Evolutionary conservation across 169 alveolate genomes (phyloP).

Genomic region (Plasmodium ovale): DNA sequence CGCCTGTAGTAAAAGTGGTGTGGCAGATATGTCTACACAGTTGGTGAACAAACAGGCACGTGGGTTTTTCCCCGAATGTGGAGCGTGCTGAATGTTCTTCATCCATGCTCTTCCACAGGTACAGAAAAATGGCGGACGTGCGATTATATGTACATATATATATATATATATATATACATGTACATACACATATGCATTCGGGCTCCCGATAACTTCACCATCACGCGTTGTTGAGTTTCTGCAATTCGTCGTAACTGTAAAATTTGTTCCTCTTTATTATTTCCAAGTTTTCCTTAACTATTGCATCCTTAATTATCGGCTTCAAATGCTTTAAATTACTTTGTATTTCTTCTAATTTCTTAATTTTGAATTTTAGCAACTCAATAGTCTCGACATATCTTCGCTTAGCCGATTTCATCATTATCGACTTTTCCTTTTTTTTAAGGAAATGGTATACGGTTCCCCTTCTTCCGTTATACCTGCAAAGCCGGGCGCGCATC

Average conservation of each 20-base stretch:
- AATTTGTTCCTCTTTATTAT: constrained; percentile 21
- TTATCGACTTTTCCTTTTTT: constrained; percentile 9
- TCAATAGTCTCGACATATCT: constrained; percentile 30
- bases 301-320: constrained; percentile 12
- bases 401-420: constrained; percentile 31
- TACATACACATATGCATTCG: not conserved
- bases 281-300: constrained; percentile 23
- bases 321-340: constrained; percentile 1
- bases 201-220: not conserved
- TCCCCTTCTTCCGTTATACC: constrained; percentile 51
- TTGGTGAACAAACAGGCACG: too few relatives aligned
- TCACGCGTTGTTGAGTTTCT: not conserved
- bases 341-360: constrained; percentile 5
- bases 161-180: too few relatives aligned
- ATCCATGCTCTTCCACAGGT: not conserved
- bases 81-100: not conserved
- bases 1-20: too few relatives aligned
- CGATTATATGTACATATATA: not conserved
- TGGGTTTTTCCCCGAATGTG: not conserved
- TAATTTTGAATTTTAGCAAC: constrained; percentile 16
- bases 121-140: not conserved
- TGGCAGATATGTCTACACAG: too few relatives aligned
- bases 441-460: constrained; percentile 58
- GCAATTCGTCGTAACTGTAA: constrained; percentile 65
- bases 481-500: constrained; percentile 7